These are phyloP conservation scores for Breynia disticha DNA, from an alignment of 441 rosid genomes.

Conservation along the genomic window DNA sequence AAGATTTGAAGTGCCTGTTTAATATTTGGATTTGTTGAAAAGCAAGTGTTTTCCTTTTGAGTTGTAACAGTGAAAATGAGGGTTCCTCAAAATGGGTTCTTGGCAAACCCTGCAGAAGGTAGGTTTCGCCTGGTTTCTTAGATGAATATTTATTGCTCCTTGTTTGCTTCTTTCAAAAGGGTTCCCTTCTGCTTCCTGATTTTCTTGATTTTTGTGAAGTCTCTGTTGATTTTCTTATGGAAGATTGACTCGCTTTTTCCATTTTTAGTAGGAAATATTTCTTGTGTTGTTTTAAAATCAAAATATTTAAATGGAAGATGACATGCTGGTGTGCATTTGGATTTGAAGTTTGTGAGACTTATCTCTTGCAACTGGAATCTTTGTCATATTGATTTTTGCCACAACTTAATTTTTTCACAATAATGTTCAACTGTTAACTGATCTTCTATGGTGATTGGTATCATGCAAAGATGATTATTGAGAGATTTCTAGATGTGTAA, in stretches of 20 bases:
- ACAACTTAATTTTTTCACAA: too few species aligned
- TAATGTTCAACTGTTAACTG: too few species aligned
- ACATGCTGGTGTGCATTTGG: background rate
- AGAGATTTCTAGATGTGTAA: background rate
- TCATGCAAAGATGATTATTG: background rate
- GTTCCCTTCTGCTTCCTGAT: background rate
- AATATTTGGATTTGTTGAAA: constrained; percentile 22
- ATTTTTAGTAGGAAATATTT: constrained; percentile 1
- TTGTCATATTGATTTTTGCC: background rate
- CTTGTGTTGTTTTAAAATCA: constrained; percentile 2
- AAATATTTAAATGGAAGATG: background rate
- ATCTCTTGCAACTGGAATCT: background rate
- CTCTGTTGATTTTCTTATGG: constrained; percentile 16
- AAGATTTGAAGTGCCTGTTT: constrained; percentile 16
- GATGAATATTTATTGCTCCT: constrained; percentile 5
- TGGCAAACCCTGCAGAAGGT: constrained; percentile 74
- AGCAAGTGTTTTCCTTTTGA: background rate
- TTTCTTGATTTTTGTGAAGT: constrained; percentile 15
- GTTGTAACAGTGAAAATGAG: constrained; percentile 47
- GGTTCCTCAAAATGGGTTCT: constrained; percentile 74
- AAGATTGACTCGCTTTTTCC: background rate
- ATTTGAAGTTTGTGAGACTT: background rate
- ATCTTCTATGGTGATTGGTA: too few species aligned
- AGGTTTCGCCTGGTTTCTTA: constrained; percentile 9
- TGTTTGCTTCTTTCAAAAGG: background rate